Evolutionary conservation across 345 rosid genomes (phyloP).

Genomic region (Geranium brycei): DNA sequence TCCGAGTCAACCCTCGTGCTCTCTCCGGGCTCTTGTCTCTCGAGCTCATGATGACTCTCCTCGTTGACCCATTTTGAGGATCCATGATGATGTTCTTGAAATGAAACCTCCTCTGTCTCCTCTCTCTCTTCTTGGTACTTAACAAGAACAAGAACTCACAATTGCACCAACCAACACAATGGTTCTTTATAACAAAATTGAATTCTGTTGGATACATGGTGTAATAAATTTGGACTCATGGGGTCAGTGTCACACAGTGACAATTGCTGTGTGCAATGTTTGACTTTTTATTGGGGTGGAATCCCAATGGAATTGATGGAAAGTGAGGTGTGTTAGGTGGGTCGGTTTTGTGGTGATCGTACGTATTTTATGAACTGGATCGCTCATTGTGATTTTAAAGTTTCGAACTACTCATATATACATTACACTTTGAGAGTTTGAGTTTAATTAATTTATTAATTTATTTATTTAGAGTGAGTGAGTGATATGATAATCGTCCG

Average conservation of each 20-base stretch:
- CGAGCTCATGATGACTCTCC: neutral
- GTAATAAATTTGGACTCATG: neutral
- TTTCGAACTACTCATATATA: no score
- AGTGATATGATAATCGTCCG: no score
- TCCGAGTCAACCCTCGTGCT: neutral
- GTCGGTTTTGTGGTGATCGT: no score
- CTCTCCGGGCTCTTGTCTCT: neutral
- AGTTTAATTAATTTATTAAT: no score
- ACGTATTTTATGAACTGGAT: no score
- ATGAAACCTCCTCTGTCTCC: neutral
- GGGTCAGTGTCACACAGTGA: neutral
- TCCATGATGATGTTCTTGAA: no score
- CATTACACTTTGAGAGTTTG: no score
- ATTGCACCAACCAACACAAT: neutral
- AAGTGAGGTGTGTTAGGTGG: no score
- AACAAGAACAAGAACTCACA: neutral
- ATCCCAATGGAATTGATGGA: neutral
- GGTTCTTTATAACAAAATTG: no score
- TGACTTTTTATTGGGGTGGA: neutral
- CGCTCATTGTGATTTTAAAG: no score
- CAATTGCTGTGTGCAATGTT: neutral
- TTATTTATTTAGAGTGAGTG: no score
- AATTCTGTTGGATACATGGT: neutral
- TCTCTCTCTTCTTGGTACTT: no score
- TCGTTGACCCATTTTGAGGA: neutral